Conservation (phyloP, 164 flowering plant genomes). For the Paratinospora sagittata region DNA sequence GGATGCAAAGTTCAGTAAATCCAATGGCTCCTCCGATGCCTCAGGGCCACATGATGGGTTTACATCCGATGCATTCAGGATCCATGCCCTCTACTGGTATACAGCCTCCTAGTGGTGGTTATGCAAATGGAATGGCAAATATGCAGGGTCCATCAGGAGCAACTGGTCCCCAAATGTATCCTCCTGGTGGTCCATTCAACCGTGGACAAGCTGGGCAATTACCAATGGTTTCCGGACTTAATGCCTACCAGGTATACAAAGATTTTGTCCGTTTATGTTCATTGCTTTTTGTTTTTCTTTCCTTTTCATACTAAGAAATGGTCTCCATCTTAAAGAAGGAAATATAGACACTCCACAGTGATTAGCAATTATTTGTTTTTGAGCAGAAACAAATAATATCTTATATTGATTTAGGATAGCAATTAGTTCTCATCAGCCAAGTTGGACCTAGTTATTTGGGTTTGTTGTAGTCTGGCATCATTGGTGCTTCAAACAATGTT, state of each 20-base stretch:
- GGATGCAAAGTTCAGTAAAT: constrained; percentile 67
- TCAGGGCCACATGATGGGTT: constrained; percentile 73
- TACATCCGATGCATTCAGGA: constrained; percentile 78
- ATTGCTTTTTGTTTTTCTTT: neutral
- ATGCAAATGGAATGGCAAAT: constrained; percentile 48
- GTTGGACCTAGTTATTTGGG: neutral
- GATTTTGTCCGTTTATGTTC: neutral
- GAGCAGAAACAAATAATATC: too few species aligned
- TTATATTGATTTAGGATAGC: too few species aligned
- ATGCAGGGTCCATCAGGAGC: constrained; percentile 59
- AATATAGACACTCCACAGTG: neutral
- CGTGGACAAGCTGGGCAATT: constrained; percentile 66
- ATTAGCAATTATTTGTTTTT: too few species aligned
- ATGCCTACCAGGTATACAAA: constrained; percentile 68
- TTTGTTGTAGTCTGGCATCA: neutral
- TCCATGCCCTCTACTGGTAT: constrained; percentile 33
- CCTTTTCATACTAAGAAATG: neutral
- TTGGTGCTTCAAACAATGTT: too few species aligned
- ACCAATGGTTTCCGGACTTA: constrained; percentile 67
- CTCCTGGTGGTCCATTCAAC: constrained; percentile 55
- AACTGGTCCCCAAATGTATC: constrained; percentile 63
- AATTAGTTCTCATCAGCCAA: neutral
- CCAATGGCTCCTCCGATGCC: constrained; percentile 66
- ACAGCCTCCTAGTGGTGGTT: constrained; percentile 49
- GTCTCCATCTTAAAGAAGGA: neutral